These are phyloP conservation scores for Tulasnella sp. DNA, from an alignment of 768 basidiomycete genomes.

Conservation along the genomic window DNA sequence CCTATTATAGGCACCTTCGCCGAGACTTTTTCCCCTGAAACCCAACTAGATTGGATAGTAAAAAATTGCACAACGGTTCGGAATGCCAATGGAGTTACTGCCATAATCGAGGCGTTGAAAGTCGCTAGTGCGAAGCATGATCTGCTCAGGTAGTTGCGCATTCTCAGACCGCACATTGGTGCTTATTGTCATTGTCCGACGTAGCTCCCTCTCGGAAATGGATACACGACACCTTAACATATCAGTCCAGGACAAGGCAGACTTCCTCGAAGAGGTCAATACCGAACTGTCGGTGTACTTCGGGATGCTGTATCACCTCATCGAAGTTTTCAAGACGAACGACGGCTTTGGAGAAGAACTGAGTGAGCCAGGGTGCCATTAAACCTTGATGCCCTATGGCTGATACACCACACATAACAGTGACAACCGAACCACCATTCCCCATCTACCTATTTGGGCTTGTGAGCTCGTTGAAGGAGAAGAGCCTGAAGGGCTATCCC, in stretches of 20 bases:
- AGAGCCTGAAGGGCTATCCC: conserved; percentile 89
- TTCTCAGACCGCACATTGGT: background rate
- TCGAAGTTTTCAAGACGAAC: conserved; percentile 86
- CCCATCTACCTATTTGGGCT: conserved; percentile 86
- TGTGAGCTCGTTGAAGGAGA: conserved; percentile 82
- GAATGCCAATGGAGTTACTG: conserved; percentile 66
- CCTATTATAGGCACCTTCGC: conserved; percentile 64
- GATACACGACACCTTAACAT: conserved; percentile 63
- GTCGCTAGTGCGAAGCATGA: conserved; percentile 83
- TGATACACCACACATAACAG: conserved; percentile 31
- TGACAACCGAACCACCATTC: conserved; percentile 89
- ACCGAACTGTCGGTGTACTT: conserved; percentile 89
- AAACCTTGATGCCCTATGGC: background rate
- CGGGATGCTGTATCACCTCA: conserved; percentile 88
- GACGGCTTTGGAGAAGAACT: conserved; percentile 94
- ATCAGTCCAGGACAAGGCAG: conserved; percentile 53
- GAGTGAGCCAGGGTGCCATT: conserved; percentile 44
- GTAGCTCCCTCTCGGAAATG: conserved; percentile 60
- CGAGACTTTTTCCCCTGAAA: conserved; percentile 82
- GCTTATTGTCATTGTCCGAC: background rate
- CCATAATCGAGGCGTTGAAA: conserved; percentile 78
- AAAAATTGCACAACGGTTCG: conserved; percentile 85
- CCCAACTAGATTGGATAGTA: conserved; percentile 92
- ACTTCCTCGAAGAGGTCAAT: conserved; percentile 78
- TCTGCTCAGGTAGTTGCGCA: conserved; percentile 50